Evolutionary conservation across 441 rosid genomes (phyloP).

Genomic region (Kokia cookei): DNA sequence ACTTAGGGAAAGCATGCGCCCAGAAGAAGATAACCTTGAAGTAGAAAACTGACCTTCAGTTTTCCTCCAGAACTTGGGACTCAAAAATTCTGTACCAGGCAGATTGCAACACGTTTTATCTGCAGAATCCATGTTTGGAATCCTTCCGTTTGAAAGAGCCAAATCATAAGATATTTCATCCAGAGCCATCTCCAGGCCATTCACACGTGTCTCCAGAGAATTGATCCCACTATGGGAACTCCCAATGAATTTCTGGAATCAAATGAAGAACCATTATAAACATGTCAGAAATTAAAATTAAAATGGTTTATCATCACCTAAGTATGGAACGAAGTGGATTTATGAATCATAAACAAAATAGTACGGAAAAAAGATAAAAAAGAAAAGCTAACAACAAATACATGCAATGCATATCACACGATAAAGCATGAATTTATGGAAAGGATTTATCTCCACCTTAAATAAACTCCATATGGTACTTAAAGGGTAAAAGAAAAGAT

Average conservation of each 20-base stretch:
- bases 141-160: conserved; percentile 68
- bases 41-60: conserved; percentile 38
- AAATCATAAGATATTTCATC: conserved; percentile 83
- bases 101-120: conserved; percentile 64
- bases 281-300: neutral
- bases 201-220: conserved; percentile 78
- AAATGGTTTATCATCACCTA: neutral
- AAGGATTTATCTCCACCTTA: neutral
- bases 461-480: neutral
- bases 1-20: conserved; percentile 18
- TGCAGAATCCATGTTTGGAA: conserved; percentile 29
- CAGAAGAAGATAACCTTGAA: conserved; percentile 32
- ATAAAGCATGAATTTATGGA: too few relatives aligned
- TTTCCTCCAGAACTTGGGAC: conserved; percentile 82
- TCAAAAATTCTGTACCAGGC: conserved; percentile 73
- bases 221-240: conserved; percentile 77
- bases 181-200: conserved; percentile 83
- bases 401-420: too few relatives aligned
- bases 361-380: neutral
- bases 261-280: conserved; percentile 7
- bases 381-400: neutral
- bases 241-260: conserved; percentile 81
- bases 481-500: neutral
- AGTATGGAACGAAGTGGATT: neutral
- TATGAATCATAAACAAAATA: neutral